Evolutionary conservation across 2,329 filamentous ascomycete species (phyloP).

Genomic region (Zasmidium citrigriseum): DNA sequence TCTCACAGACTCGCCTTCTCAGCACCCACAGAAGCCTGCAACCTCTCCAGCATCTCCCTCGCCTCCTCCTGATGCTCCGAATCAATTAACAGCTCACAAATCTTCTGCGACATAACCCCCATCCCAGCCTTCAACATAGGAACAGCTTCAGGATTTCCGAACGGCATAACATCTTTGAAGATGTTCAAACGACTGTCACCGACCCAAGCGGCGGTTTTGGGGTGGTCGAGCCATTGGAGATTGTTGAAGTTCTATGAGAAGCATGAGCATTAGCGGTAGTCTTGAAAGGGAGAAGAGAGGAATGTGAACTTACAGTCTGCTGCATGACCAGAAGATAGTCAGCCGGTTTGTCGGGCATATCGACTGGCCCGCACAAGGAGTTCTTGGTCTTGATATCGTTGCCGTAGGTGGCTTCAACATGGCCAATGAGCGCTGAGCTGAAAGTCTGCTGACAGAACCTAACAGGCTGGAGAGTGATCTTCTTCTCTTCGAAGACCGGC

Average conservation of each 20-base stretch:
- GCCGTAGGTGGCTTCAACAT: constrained; percentile 18
- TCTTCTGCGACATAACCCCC: too few species aligned
- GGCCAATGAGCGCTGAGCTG: constrained; percentile 24
- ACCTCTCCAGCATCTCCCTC: too few species aligned
- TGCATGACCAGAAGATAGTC: constrained; percentile 10
- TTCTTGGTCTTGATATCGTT: constrained; percentile 19
- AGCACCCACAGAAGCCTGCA: too few species aligned
- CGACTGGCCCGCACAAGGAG: constrained; percentile 10
- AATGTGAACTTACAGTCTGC: too few species aligned
- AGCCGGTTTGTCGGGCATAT: constrained; percentile 16
- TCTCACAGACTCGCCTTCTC: too few species aligned
- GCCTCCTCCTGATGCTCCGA: too few species aligned
- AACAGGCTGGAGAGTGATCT: constrained; percentile 21
- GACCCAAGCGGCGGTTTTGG: constrained; percentile 15
- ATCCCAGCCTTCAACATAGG: too few species aligned
- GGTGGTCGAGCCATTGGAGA: constrained; percentile 10
- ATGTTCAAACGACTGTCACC: constrained; percentile 14
- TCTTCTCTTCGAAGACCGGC: constrained; percentile 14
- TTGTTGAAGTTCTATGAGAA: constrained; percentile 10
- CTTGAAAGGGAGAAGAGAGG: too few species aligned
- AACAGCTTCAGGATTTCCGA: too few species aligned
- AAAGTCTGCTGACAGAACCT: constrained; percentile 25
- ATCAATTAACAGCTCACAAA: too few species aligned
- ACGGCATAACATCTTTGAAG: constrained; percentile 8
- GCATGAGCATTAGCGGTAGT: too few species aligned